phyloP scores from a whole-genome alignment of 2,329 filamentous ascomycete genomes.

The Capronia epimyces region DNA sequence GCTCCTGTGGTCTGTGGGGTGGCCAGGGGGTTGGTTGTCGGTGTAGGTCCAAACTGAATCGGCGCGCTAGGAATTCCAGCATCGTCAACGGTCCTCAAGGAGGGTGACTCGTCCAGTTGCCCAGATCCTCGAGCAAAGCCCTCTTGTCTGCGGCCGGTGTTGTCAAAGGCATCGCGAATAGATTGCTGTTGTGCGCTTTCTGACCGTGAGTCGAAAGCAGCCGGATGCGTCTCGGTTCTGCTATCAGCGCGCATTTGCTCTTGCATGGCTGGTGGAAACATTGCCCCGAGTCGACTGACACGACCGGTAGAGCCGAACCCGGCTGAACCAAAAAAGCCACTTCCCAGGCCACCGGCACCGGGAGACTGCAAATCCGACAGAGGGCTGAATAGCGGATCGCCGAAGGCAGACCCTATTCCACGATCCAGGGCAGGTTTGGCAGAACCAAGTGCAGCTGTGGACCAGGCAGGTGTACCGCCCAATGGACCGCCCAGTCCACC shows the following conservation, averaged over 20 bases:
- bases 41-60: constrained; percentile 10
- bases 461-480: constrained; percentile 45
- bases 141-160: constrained; percentile 16
- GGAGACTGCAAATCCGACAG: constrained; percentile 75
- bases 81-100: constrained; percentile 21
- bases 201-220: constrained; percentile 21
- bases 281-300: constrained; percentile 73
- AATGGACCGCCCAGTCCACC: constrained; percentile 51
- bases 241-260: constrained; percentile 68
- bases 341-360: constrained; percentile 60
- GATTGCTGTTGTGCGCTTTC: constrained; percentile 25
- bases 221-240: constrained; percentile 45
- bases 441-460: constrained; percentile 53
- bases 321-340: constrained; percentile 53
- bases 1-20: constrained; percentile 15
- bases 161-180: constrained; percentile 25
- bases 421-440: constrained; percentile 64
- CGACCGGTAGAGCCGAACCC: constrained; percentile 61
- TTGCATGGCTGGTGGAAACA: constrained; percentile 87
- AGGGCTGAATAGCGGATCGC: constrained; percentile 64
- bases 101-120: constrained; percentile 19
- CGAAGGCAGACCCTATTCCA: constrained; percentile 48
- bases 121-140: constrained; percentile 19
- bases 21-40: constrained; percentile 12
- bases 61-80: constrained; percentile 3